These are phyloP conservation scores for Cytospora piceae DNA, from an alignment of 2,329 filamentous ascomycete species.

Conservation along the genomic window DNA sequence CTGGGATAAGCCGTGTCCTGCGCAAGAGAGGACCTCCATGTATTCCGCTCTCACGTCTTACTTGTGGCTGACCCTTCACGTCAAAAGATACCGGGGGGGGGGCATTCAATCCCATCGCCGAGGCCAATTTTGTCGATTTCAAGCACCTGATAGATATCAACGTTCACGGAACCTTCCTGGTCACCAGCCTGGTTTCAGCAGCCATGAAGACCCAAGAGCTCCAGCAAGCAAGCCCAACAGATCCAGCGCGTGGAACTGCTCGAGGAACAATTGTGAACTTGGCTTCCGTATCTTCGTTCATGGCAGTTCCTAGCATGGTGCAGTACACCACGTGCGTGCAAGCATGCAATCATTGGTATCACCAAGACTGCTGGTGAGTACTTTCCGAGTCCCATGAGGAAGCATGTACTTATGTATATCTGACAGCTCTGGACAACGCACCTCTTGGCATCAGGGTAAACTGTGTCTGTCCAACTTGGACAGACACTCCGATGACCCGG, in stretches of 20 bases:
- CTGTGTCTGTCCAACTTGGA: slow-evolving; percentile 17
- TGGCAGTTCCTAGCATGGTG: slow-evolving; percentile 25
- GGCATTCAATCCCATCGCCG: slow-evolving; percentile 18
- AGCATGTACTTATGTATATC: neutral
- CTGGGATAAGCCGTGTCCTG: slow-evolving; percentile 10
- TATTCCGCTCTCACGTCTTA: neutral
- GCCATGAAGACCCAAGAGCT: slow-evolving; percentile 19
- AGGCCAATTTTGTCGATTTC: slow-evolving; percentile 24
- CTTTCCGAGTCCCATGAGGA: neutral
- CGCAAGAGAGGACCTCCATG: neutral
- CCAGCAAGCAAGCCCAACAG: neutral
- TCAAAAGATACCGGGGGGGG: slow-evolving; percentile 14
- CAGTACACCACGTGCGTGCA: slow-evolving; percentile 24
- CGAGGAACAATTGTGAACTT: slow-evolving; percentile 15
- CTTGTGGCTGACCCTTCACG: neutral
- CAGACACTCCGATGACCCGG: slow-evolving; percentile 24
- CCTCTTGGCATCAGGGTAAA: slow-evolving; percentile 17
- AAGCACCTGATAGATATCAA: slow-evolving; percentile 22
- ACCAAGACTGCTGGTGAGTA: slow-evolving; percentile 23
- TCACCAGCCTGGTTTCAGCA: slow-evolving; percentile 12
- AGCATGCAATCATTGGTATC: slow-evolving; percentile 20
- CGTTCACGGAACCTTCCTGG: slow-evolving; percentile 21
- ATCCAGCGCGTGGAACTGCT: slow-evolving; percentile 8
- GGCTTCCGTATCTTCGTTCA: slow-evolving; percentile 2
- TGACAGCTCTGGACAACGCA: slow-evolving; percentile 20